Conservation (phyloP, 2,329 filamentous ascomycete species). For the Talaromyces islandicus region DNA sequence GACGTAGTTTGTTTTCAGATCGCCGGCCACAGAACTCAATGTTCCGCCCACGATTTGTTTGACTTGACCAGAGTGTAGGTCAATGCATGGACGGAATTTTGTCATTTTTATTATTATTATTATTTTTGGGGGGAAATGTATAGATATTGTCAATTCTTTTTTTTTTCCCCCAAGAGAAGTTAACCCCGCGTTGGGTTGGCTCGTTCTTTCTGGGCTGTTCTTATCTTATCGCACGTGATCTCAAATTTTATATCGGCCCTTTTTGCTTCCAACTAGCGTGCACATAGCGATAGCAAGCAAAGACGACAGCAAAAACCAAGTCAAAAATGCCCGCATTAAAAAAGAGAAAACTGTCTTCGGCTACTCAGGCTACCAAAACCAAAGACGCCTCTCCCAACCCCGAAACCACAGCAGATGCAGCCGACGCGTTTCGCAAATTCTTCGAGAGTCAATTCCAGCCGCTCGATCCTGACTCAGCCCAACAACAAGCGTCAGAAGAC, state of each 20-base stretch:
- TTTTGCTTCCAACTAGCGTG: not conserved
- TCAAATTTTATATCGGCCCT: constrained; percentile 7
- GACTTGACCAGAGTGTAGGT: constrained; percentile 92
- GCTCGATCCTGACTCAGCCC: constrained; percentile 31
- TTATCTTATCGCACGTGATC: constrained; percentile 37
- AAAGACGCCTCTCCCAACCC: constrained; percentile 14
- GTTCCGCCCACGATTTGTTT: constrained; percentile 99
- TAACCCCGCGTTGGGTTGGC: not conserved
- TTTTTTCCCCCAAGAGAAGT: no score
- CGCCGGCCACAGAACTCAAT: constrained; percentile 59
- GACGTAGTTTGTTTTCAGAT: constrained; percentile 86
- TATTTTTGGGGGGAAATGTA: no score
- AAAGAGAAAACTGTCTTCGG: constrained; percentile 2
- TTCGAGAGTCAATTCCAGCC: constrained; percentile 88
- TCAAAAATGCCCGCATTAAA: constrained; percentile 5
- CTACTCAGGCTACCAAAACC: constrained; percentile 9
- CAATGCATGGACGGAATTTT: constrained; percentile 90
- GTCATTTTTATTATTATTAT: constrained; percentile 59
- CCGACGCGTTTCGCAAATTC: constrained; percentile 72
- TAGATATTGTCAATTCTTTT: not conserved
- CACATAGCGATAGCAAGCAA: constrained; percentile 10
- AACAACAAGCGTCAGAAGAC: constrained; percentile 14
- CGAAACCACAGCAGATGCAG: constrained; percentile 50
- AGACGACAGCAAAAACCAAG: not conserved
- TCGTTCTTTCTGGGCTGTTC: not conserved